Conservation (phyloP, 163 green algal genomes). For the Picocystis sp. region DNA sequence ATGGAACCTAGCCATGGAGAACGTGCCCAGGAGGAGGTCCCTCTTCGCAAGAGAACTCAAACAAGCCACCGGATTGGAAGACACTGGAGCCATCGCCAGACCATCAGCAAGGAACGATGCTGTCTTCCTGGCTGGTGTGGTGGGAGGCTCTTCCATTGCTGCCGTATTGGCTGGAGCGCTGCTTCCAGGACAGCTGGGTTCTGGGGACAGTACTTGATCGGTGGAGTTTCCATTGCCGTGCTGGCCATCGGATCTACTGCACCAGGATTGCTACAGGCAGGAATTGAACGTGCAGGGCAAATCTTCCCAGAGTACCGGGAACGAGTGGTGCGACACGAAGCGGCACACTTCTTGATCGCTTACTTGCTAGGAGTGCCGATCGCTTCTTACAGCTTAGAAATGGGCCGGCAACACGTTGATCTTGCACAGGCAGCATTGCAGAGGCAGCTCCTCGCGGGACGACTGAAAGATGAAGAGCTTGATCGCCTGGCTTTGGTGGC, state of each 20-base stretch:
- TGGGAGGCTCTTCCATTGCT: slow-evolving; percentile 12
- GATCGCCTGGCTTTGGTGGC: slow-evolving; percentile 49
- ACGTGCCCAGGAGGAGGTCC: no score
- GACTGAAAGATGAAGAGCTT: slow-evolving; percentile 56
- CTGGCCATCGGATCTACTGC: slow-evolving; percentile 66
- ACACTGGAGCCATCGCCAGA: no score
- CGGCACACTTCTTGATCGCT: slow-evolving; percentile 62
- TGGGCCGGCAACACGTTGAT: slow-evolving; percentile 71
- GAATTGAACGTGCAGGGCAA: slow-evolving; percentile 42
- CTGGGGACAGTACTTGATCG: slow-evolving; percentile 59
- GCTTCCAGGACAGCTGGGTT: slow-evolving; percentile 74
- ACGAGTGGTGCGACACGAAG: slow-evolving; percentile 68
- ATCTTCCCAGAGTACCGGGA: slow-evolving; percentile 31
- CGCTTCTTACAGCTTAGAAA: slow-evolving; percentile 51
- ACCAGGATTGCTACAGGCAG: slow-evolving; percentile 64
- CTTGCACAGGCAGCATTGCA: slow-evolving; percentile 30
- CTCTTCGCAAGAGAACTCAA: no score
- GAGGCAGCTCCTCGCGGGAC: slow-evolving; percentile 28
- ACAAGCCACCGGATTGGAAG: no score
- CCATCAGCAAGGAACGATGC: slow-evolving; percentile 39
- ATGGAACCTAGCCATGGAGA: no score
- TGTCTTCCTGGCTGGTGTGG: slow-evolving; percentile 57
- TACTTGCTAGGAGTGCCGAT: slow-evolving; percentile 65
- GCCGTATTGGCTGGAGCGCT: slow-evolving; percentile 28
- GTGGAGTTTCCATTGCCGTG: slow-evolving; percentile 57